Conservation (phyloP, 2,329 filamentous ascomycete genomes). For the Hymenoscyphus albidus region DNA sequence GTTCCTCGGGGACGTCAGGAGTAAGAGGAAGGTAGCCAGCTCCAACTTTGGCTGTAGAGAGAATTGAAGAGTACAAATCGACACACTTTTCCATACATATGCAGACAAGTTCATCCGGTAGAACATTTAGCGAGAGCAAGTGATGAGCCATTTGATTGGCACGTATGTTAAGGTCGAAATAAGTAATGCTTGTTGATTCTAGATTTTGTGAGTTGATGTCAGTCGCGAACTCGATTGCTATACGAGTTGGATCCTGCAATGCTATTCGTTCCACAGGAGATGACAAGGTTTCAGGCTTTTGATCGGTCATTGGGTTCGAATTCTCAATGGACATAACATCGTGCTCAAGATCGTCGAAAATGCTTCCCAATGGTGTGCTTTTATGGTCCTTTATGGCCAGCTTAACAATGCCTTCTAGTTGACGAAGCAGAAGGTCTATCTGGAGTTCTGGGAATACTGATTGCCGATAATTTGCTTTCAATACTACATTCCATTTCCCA, state of each 20-base stretch:
- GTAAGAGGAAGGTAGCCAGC: slow-evolving; percentile 77
- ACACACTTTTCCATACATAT: slow-evolving; percentile 75
- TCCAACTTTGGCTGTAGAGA: slow-evolving; percentile 71
- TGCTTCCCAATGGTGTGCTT: slow-evolving; percentile 9
- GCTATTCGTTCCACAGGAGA: slow-evolving; percentile 33
- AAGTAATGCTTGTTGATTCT: slow-evolving; percentile 52
- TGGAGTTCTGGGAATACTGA: slow-evolving; percentile 52
- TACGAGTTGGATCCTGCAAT: slow-evolving; percentile 43
- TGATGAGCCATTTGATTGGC: slow-evolving; percentile 62
- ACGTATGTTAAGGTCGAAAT: slow-evolving; percentile 56
- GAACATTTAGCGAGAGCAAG: slow-evolving; percentile 46
- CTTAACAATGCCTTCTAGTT: slow-evolving; percentile 54
- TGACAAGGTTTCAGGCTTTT: slow-evolving; percentile 24
- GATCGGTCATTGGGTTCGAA: slow-evolving; percentile 12
- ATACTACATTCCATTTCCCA: slow-evolving; percentile 39
- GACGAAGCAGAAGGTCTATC: slow-evolving; percentile 52
- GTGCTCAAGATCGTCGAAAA: slow-evolving; percentile 17
- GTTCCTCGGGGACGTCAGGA: slow-evolving; percentile 62
- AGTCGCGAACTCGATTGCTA: slow-evolving; percentile 62
- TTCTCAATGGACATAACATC: slow-evolving; percentile 32
- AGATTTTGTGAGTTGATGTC: slow-evolving; percentile 40
- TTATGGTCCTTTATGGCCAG: slow-evolving; percentile 35
- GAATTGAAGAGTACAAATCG: slow-evolving; percentile 67
- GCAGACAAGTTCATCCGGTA: slow-evolving; percentile 58
- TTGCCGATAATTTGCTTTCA: slow-evolving; percentile 53